Conservation (phyloP, 345 rosid species). For the Lepidium aucheri region DNA sequence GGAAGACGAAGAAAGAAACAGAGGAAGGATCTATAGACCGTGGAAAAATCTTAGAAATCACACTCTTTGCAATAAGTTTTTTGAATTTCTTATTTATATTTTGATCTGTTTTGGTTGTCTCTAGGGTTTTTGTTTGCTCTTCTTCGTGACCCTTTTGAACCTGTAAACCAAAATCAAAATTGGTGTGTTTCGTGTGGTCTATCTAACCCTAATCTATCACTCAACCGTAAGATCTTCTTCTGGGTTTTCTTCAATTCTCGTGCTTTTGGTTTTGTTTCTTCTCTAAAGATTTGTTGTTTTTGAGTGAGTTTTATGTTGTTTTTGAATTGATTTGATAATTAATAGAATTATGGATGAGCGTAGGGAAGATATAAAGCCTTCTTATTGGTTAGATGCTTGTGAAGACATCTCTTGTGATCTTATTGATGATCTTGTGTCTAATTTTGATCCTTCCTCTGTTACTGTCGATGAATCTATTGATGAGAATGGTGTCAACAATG, state of each 20-base stretch:
- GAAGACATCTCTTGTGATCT: conserved; percentile 74
- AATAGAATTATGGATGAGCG: conserved; percentile 21
- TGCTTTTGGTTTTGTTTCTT: neutral
- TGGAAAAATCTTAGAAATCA: conserved; percentile 61
- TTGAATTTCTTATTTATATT: neutral
- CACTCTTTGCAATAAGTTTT: conserved; percentile 17
- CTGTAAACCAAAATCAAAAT: conserved; percentile 5
- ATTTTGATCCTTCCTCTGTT: conserved; percentile 50
- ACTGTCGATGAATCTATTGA: conserved; percentile 37
- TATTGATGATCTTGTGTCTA: conserved; percentile 48
- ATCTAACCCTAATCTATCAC: conserved; percentile 54
- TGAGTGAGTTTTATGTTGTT: neutral
- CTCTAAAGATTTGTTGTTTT: neutral
- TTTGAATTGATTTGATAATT: neutral
- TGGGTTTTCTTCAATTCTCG: conserved; percentile 5
- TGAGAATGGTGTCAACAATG: conserved; percentile 33
- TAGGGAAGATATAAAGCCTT: conserved; percentile 37
- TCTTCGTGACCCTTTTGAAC: conserved; percentile 22
- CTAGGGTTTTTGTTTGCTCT: conserved; percentile 16
- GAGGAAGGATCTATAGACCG: conserved; percentile 64
- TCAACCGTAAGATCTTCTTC: conserved; percentile 1
- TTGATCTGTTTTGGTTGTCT: neutral
- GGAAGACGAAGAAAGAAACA: conserved; percentile 11
- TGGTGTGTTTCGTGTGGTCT: conserved; percentile 85
- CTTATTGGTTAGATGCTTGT: conserved; percentile 95